Evolutionary conservation across 2,329 filamentous ascomycete genomes (phyloP).

Genomic region (Pseudocercospora ulei): DNA sequence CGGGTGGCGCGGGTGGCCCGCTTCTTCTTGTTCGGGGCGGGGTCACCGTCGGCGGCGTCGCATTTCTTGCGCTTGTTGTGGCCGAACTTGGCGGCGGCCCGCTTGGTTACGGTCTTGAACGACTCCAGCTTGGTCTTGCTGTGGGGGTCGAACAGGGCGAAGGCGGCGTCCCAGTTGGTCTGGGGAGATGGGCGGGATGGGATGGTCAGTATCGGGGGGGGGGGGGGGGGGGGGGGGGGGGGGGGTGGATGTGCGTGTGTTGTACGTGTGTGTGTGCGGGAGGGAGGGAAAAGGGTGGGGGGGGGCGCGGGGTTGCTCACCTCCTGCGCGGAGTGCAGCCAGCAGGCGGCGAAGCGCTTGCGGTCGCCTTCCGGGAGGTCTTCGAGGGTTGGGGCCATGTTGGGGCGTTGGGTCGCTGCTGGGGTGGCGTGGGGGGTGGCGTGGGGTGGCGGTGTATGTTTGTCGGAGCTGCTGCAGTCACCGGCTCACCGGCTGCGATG

Average conservation of each 20-base stretch:
- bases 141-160: slow-evolving; percentile 15
- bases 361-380: slow-evolving; percentile 13
- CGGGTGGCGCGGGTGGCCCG: too few species aligned
- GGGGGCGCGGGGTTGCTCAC: background rate
- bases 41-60: background rate
- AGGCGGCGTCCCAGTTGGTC: slow-evolving; percentile 19
- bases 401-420: slow-evolving; percentile 6
- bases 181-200: slow-evolving; percentile 1
- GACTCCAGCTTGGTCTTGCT: slow-evolving; percentile 19
- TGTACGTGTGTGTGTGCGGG: slow-evolving; percentile 13
- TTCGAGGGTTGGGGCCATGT: slow-evolving; percentile 12
- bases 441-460: slow-evolving; percentile 1
- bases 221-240: background rate
- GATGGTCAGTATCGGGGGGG: background rate
- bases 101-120: slow-evolving; percentile 20
- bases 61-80: slow-evolving; percentile 4
- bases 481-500: background rate
- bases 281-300: background rate
- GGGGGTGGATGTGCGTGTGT: background rate
- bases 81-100: slow-evolving; percentile 9
- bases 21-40: too few species aligned
- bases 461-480: slow-evolving; percentile 6
- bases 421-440: slow-evolving; percentile 1
- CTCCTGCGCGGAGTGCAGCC: slow-evolving; percentile 10
- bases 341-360: slow-evolving; percentile 21